These are phyloP conservation scores for Mycena pura DNA, from an alignment of 768 basidiomycete genomes.

Conservation along the genomic window DNA sequence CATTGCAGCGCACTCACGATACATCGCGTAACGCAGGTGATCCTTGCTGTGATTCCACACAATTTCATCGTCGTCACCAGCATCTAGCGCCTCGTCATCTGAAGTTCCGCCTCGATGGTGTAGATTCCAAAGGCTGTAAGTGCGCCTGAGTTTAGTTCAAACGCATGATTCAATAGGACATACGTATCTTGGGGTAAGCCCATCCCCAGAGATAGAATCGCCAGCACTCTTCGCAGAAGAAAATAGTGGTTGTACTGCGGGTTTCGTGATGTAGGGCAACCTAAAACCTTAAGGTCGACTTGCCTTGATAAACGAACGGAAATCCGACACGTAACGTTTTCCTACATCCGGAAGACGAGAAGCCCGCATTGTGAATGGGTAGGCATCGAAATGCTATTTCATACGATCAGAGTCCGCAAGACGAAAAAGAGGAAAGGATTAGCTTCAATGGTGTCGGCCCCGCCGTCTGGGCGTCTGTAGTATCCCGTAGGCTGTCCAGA, in stretches of 20 bases:
- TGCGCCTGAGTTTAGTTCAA: neutral
- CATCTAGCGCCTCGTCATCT: slow-evolving; percentile 5
- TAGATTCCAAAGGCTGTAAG: slow-evolving; percentile 21
- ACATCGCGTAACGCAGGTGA: slow-evolving; percentile 25
- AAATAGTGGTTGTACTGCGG: slow-evolving; percentile 25
- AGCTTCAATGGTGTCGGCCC: slow-evolving; percentile 21
- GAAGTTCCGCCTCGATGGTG: slow-evolving; percentile 17
- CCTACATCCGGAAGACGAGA: slow-evolving; percentile 16
- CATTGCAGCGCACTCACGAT: slow-evolving; percentile 15
- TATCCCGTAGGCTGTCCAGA: slow-evolving; percentile 22
- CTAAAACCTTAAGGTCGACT: neutral
- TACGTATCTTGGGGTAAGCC: slow-evolving; percentile 19
- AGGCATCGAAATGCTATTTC: slow-evolving; percentile 19
- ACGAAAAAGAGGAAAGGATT: slow-evolving; percentile 2
- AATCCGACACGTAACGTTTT: slow-evolving; percentile 14
- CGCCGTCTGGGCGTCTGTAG: slow-evolving; percentile 20
- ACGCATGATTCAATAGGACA: neutral
- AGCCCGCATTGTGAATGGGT: slow-evolving; percentile 8
- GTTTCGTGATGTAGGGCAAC: neutral
- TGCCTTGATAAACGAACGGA: slow-evolving; percentile 23
- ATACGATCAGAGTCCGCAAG: neutral
- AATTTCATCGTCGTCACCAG: slow-evolving; percentile 13
- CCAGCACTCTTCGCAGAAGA: slow-evolving; percentile 22
- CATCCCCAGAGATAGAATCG: slow-evolving; percentile 21
- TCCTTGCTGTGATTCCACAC: slow-evolving; percentile 25